Evolutionary conservation across 352 stramenopile species (phyloP), one percentile per base, ranked within the genome.

Genomic region (Thraustochytrium sp.): DNA sequence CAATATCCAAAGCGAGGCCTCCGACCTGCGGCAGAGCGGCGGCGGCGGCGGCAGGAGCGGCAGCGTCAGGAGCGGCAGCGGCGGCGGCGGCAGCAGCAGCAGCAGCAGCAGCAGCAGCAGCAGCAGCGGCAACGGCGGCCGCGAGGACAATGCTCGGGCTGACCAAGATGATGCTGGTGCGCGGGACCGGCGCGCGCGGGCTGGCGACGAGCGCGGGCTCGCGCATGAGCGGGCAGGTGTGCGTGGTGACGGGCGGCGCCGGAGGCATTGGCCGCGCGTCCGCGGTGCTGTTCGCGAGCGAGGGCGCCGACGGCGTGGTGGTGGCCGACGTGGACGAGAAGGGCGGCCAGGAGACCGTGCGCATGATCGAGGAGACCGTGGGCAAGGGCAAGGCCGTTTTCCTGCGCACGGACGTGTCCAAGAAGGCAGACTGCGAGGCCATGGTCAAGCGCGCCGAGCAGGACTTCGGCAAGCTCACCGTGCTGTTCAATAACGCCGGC

Each of bases 401-500:
- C 16, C 76, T 92, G 31, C 87, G 91, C 49, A 89, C 88, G 2
- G 91, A 94, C 51, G 91, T 94, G 46, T 93, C 91, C 83, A 94
- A 92, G 85, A 87, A 86, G 38, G 74, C 51, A 18, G 89, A 94
- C 59, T 90, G 91, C 78, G 89, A 93, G 76, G 88, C 88, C 63
- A 94, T 94, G 91, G 85, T 94, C 59, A 86, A 90, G 31, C 53
- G 91, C 75, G 90, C 91, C 13, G 91, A 94, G 76, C 92, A 91
- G 72, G 87, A 93, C 84, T 94, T 94, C 75, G 91, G 91, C 51
- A 87, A 87, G 23, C 82, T 94, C 65, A 89, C 91, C 74, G 89
- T 94, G 56, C 87, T 94, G 26, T 94, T 94, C 87, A 94, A 94
- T 88, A 94, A 94, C 85, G 91, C 91, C 61, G 91, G 90, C 55